phyloP scores from a whole-genome alignment of 1,284 basidiomycete species.

The Cystobasidium pallidum region DNA sequence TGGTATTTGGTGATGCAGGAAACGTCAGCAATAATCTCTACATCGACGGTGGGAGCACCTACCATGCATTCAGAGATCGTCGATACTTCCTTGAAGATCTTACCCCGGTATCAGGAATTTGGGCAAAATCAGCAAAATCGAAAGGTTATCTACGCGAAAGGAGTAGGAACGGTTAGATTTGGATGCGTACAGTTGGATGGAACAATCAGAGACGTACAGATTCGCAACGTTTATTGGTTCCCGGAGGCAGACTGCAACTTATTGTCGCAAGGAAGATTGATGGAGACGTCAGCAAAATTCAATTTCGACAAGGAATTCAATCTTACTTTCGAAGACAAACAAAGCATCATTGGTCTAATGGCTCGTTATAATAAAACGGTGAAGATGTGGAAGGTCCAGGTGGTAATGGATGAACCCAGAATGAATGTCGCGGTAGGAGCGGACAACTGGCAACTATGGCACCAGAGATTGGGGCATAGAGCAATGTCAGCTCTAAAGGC shows the following conservation, averaged over 20 bases:
- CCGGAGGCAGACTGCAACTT: not conserved
- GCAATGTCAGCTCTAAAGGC: not conserved
- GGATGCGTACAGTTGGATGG: not conserved
- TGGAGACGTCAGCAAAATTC: not conserved
- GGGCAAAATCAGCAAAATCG: not conserved
- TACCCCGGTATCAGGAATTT: not conserved
- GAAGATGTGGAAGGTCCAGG: slow-evolving; percentile 5
- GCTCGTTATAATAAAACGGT: not conserved
- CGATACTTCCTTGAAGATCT: not conserved
- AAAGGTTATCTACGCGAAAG: not conserved
- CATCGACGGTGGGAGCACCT: not conserved
- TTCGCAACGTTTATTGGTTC: not conserved
- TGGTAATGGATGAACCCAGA: not conserved
- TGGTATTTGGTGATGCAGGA: not conserved
- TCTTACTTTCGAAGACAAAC: not conserved
- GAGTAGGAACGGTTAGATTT: slow-evolving; percentile 1
- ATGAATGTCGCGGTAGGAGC: slow-evolving; percentile 10
- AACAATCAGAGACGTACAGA: not conserved
- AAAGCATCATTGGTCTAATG: not conserved
- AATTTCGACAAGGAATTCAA: not conserved
- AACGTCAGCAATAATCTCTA: not conserved
- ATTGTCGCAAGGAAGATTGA: not conserved
- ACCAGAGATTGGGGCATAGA: slow-evolving; percentile 11
- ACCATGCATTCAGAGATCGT: slow-evolving; percentile 1
- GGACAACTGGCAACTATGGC: slow-evolving; percentile 3